A percentile compares a stretch with the other conserved stretches of the same genome.
These are phyloP conservation scores for Daldinia grandis DNA, from an alignment of 495 filamentous ascomycete species.

Conservation along the genomic window DNA sequence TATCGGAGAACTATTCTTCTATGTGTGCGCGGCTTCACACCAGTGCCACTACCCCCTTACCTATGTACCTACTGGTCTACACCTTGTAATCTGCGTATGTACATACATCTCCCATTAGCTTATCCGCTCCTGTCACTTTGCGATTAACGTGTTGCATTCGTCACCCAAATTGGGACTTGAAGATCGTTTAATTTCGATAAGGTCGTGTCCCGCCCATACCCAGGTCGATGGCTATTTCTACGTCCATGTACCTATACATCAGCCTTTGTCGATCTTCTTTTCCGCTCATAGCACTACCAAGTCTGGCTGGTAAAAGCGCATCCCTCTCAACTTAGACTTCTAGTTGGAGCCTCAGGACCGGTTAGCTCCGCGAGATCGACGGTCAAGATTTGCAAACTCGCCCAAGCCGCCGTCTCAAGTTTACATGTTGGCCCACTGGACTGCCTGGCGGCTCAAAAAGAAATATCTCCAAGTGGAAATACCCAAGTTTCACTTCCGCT, in stretches of 20 bases:
- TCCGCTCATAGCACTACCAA: conserved; percentile 32
- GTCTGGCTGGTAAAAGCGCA: conserved; percentile 29
- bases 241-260: conserved; percentile 32
- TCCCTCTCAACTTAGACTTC: conserved; percentile 32
- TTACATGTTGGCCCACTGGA: conserved; percentile 32
- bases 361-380: conserved; percentile 42
- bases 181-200: conserved; percentile 47
- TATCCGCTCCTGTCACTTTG: conserved; percentile 22
- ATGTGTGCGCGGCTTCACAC: background rate
- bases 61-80: no score
- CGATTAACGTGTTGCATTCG: conserved; percentile 41
- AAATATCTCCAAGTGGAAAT: conserved; percentile 33
- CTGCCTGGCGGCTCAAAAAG: conserved; percentile 33
- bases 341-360: conserved; percentile 37
- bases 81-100: no score
- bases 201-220: conserved; percentile 37
- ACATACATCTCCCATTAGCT: no score
- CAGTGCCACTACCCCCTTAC: background rate
- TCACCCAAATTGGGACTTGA: conserved; percentile 38
- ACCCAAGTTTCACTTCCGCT: conserved; percentile 17
- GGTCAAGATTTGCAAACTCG: conserved; percentile 37
- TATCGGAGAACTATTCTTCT: conserved; percentile 30
- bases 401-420: conserved; percentile 41
- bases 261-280: conserved; percentile 37
- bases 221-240: conserved; percentile 39